Conservation (phyloP, 495 filamentous ascomycete species). For the Talaromyces proteolyticus region DNA sequence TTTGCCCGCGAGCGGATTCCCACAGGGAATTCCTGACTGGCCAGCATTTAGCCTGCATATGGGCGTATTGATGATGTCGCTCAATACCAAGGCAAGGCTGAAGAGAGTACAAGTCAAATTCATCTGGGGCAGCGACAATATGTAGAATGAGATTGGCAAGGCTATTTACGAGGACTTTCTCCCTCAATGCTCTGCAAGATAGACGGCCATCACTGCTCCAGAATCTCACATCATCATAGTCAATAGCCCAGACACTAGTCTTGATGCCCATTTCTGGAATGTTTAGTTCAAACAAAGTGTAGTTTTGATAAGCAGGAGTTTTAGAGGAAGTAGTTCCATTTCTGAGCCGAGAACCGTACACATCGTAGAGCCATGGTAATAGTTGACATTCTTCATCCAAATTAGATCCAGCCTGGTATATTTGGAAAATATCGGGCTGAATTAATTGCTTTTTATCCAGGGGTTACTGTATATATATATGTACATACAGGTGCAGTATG, state of each 20-base stretch:
- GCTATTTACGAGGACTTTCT: constrained; percentile 5
- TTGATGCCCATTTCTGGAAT: no score
- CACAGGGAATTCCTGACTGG: background rate
- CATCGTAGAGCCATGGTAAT: no score
- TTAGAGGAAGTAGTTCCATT: no score
- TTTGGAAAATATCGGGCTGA: no score
- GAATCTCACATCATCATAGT: background rate
- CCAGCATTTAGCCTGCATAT: constrained; percentile 1
- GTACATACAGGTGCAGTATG: background rate
- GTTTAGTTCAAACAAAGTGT: no score
- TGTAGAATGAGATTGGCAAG: constrained; percentile 3
- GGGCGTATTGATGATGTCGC: background rate
- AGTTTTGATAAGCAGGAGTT: no score
- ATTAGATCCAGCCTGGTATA: no score
- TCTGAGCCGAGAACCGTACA: no score
- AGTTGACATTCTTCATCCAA: no score
- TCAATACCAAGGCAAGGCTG: constrained; percentile 9
- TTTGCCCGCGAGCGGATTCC: background rate
- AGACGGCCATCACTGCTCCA: background rate
- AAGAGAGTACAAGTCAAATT: constrained; percentile 1
- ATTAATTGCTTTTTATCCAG: no score
- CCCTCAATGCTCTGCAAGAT: background rate
- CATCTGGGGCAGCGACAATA: constrained; percentile 1
- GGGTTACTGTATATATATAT: no score
- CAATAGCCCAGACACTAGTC: no score